Evolutionary conservation across 257 asterid species (phyloP).

Genomic region (Gentiana macrophylla): DNA sequence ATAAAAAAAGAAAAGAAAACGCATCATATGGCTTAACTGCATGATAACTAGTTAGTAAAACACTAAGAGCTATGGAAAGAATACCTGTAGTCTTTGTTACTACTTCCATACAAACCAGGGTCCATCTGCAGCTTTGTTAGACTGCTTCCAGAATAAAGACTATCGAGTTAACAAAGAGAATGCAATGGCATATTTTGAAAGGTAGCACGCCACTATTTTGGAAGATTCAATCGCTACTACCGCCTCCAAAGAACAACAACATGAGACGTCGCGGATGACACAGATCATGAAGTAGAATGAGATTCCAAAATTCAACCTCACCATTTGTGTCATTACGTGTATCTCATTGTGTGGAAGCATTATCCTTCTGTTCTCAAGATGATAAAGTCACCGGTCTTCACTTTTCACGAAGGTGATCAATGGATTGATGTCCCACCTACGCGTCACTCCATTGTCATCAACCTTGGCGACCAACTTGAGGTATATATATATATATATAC

Average conservation of each 20-base stretch:
- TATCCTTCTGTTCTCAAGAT: slow-evolving; percentile 63
- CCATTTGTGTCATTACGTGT: no score
- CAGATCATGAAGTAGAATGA: slow-evolving; percentile 66
- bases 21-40: no score
- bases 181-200: slow-evolving; percentile 33
- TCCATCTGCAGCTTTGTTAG: no score
- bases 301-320: slow-evolving; percentile 58
- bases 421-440: slow-evolving; percentile 72
- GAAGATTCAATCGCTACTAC: slow-evolving; percentile 30
- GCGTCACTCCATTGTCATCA: slow-evolving; percentile 65
- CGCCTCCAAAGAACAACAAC: slow-evolving; percentile 39
- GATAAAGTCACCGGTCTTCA: slow-evolving; percentile 72
- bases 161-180: no score
- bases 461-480: slow-evolving; percentile 67
- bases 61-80: no score
- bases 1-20: no score
- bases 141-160: no score
- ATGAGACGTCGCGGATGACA: slow-evolving; percentile 37
- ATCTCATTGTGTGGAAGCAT: slow-evolving; percentile 31
- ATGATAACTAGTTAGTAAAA: no score
- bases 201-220: slow-evolving; percentile 34
- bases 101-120: no score
- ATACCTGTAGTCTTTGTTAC: no score
- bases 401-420: slow-evolving; percentile 54
- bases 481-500: slow-evolving; percentile 12